These are phyloP conservation scores for Naganishia liquefaciens DNA, from an alignment of 1,284 basidiomycete genomes.

Conservation along the genomic window DNA sequence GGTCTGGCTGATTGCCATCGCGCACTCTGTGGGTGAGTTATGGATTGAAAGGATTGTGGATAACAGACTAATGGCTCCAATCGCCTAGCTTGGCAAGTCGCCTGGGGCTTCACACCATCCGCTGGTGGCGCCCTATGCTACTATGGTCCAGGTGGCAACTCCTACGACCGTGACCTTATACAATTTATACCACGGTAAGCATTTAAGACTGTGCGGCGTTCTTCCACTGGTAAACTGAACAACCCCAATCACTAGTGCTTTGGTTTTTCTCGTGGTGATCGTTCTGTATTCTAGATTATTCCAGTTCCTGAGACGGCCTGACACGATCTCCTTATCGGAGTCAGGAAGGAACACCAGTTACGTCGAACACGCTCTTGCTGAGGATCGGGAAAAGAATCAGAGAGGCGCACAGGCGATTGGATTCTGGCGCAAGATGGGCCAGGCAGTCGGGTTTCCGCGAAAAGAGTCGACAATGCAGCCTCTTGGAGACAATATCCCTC, in stretches of 20 bases:
- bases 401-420: not conserved
- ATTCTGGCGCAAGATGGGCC: not conserved
- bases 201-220: no score
- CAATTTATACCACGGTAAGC: conserved; percentile 47
- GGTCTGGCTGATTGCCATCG: conserved; percentile 42
- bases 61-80: no score
- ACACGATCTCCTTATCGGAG: conserved; percentile 46
- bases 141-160: conserved; percentile 37
- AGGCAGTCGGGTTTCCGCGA: not conserved
- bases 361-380: not conserved
- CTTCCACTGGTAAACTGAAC: not conserved
- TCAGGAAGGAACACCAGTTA: conserved; percentile 23
- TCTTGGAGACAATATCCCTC: conserved; percentile 2
- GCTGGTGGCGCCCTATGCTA: conserved; percentile 43
- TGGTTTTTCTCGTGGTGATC: conserved; percentile 46
- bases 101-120: conserved; percentile 39
- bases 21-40: conserved; percentile 45
- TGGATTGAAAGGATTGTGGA: no score
- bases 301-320: conserved; percentile 48
- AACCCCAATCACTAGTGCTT: conserved; percentile 32
- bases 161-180: conserved; percentile 44
- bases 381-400: conserved; percentile 10
- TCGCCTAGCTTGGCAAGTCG: conserved; percentile 43
- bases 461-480: not conserved
- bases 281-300: conserved; percentile 46